Evolutionary conservation across 139 green algal genomes (phyloP), one percentile per base, ranked within the genome.

Genomic region (Chlorella sp.): DNA sequence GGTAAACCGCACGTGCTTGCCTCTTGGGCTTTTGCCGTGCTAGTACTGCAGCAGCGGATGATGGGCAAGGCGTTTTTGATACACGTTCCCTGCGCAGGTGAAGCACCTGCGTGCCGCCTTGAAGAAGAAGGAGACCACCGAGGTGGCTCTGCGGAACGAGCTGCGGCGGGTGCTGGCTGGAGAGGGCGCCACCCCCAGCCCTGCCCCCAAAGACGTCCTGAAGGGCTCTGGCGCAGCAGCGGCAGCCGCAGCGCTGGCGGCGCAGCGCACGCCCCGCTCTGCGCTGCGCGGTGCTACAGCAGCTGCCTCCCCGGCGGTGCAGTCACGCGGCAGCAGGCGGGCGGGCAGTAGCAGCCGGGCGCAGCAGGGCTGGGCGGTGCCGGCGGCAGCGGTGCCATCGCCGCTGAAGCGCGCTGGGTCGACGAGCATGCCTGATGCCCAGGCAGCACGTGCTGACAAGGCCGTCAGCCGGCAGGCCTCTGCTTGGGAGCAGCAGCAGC

Each of bases 101-200:
- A 83, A 73, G 77, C 58, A 83, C 41, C 60, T 83, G 60, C 60
- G 60, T 0, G 60, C 77, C 1, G 41, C 60, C 24, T 40, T 83
- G 56, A 69, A 69, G 41, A 64, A 74, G 24, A 74, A 74, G 58
- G 30, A 41, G 30, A 20, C 60, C 60, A 83, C 77, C 0, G 77
- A 83, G 41, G 58, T 30, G 40, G 77, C 77, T 28, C 77, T 83
- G 60, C 40, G 77, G 26, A 60, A 83, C 26, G 77, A 83, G 77
- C 77, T 83, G 77, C 77, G 77, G 77, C 60, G 77, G 11, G 77
- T 43, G 40, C 60, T 83, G 60, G 77, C 77, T 1, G 77, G 77
- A 2, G 40, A 74, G 19, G 77, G 77, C 40, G 24, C 62, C 58
- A 83, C 77, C 0, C 77, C 77, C 77, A 73, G 60, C 77, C 77